Evolutionary conservation across 768 basidiomycete species (phyloP), one percentile per base, ranked within the genome.

Genomic region (Calocybe gangraenosa): DNA sequence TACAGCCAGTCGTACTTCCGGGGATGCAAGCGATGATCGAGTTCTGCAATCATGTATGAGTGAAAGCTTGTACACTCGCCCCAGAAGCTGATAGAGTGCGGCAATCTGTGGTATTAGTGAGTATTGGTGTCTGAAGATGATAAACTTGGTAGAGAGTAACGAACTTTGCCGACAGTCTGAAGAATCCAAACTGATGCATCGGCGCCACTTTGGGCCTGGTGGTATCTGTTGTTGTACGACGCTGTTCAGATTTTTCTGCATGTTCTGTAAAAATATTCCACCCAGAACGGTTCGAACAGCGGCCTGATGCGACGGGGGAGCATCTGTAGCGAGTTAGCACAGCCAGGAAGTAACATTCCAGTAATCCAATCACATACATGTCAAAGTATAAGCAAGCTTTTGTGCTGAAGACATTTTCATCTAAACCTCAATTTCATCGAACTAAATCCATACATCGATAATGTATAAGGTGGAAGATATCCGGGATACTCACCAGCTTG

Each of bases 171-270:
- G 10, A 64, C 49, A 5, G 61, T 62, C 37, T 60, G 46, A 7
- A 59, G 45, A 18, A 70, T 61, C 64, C 63, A 70, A 8, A 51
- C 50, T 3, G 64, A 60, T 15, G 68, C 66, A 34, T 52, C 48
- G 11, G 50, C 61, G n/a, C 70, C 68, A 13, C 58, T 51, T 1
- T 55, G n/a, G 0, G 66, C 59, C 8, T 34, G 50, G 53, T 64
- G 63, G 52, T 68, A 63, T n/a, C 66, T 63, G 37, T 65, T 67
- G 51, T 64, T 59, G 56, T 65, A 70, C 13, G 52, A 13, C 55
- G 42, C 59, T 64, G 11, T 40, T 49, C 37, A 68, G 63, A 49
- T 63, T 57, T 14, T 43, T 37, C 33, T 65, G 55, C 59, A 64
- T 62, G 35, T 50, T 60, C 1, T 56, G 10, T 9, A 64, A 39